phyloP scores from a whole-genome alignment of 2,329 filamentous ascomycete species.

The Taxawa tesnikishii region DNA sequence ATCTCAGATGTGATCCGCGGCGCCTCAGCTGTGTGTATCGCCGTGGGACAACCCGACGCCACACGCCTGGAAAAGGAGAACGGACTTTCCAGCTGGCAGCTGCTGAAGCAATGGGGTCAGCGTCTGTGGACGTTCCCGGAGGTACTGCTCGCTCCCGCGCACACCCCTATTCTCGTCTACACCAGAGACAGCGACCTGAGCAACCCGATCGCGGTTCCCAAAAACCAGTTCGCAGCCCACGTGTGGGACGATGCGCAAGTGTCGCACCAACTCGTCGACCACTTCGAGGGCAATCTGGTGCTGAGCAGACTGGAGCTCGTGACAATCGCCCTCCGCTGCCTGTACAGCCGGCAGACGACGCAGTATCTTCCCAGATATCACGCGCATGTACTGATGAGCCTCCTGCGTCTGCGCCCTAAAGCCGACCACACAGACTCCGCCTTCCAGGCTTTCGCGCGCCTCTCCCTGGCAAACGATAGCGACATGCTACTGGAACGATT shows the following conservation, averaged over 20 bases:
- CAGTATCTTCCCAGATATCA: constrained; percentile 28
- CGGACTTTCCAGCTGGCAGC: constrained; percentile 10
- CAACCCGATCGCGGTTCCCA: constrained; percentile 18
- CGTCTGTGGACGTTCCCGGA: constrained; percentile 37
- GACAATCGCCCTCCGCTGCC: constrained; percentile 26
- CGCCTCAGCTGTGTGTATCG: no score
- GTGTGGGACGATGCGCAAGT: constrained; percentile 28
- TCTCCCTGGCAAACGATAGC: constrained; percentile 34
- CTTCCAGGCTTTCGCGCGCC: constrained; percentile 36
- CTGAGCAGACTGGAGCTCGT: constrained; percentile 30
- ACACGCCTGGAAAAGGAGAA: no score
- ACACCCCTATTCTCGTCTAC: constrained; percentile 21
- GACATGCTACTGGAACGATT: constrained; percentile 33
- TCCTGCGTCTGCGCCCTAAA: constrained; percentile 26
- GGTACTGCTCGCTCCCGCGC: constrained; percentile 22
- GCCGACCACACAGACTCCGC: constrained; percentile 26
- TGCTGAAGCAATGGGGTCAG: constrained; percentile 31
- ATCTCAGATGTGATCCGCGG: no score
- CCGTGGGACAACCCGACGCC: no score
- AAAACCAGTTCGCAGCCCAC: constrained; percentile 27
- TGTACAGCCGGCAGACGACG: constrained; percentile 24
- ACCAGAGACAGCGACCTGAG: constrained; percentile 13
- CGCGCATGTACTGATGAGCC: constrained; percentile 35
- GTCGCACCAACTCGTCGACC: constrained; percentile 31
- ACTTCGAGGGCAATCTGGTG: constrained; percentile 30